Base-by-base conservation (phyloP, 208 protist genomes). In the Perkinsela sp. region DNA sequence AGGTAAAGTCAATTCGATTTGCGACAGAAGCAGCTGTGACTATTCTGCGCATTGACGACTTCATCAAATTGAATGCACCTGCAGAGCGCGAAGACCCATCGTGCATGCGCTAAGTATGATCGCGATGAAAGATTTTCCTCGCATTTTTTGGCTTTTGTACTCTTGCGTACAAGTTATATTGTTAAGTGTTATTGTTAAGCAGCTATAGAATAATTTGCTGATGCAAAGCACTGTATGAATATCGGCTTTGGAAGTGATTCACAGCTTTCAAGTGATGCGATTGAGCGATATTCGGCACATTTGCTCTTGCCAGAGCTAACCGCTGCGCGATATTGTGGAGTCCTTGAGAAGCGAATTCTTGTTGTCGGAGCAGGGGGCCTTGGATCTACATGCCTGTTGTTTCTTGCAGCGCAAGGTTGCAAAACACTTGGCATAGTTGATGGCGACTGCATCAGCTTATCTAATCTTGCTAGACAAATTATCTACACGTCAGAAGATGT, bases 21-120 rank as follows among this genome's bases (percentile, higher is more conserved):
- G 97, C 97, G 67, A 98, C 95, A 6, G 97, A 99, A 88, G 96
- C 97, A 0, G 95, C 96, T 67, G 95, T 99, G 74, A 98, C 96
- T 15, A 96, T 99, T 71, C 82, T 99, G 22, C 88, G 97, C 73
- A 98, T 99, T 68, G 97, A 99, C 80, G 97, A 99, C 77, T 84
- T 94, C 71, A 97, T 99, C 72, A 94, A 93, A 69, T 80, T 99
- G 22, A 89, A 91, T 74, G 89, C 92, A 32, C 73, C 80, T 40
- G 13, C 40, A 57, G 69, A 79, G 66, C 70, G 66, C 28, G 31
- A 76, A 70, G 68, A 70, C 31, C 30, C 29, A 67, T 15, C 6
- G 66, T 28, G 29, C n/a, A 70, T 70, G 68, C 68, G 68, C 15
- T 16, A 68, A n/a, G n/a, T n/a, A n/a, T n/a, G n/a, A n/a, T n/a